A percentile compares a stretch with the other conserved stretches of the same genome.
Evolutionary conservation across 768 basidiomycete genomes (phyloP).

Genomic region (Leccinum aurantiacum): DNA sequence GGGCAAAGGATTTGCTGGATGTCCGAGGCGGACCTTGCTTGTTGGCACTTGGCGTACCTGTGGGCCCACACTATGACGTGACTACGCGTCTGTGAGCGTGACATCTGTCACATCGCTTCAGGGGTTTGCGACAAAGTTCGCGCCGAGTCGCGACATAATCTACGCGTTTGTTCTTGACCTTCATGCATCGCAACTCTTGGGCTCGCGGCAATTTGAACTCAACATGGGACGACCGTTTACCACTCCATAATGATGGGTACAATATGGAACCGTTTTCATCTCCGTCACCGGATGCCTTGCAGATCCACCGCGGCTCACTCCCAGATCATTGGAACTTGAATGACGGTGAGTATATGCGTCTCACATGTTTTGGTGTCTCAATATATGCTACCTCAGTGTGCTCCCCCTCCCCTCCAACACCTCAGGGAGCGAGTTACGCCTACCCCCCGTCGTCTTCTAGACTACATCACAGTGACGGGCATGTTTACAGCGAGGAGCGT

Average conservation of each 20-base stretch:
- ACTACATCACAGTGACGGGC: not conserved
- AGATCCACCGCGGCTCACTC: slow-evolving; percentile 4
- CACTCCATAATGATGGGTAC: not conserved
- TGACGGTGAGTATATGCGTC: slow-evolving; percentile 31
- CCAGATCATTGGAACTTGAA: slow-evolving; percentile 9
- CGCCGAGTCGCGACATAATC: not conserved
- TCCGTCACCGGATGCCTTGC: slow-evolving; percentile 9
- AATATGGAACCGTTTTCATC: slow-evolving; percentile 5
- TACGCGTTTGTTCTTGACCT: slow-evolving; percentile 8
- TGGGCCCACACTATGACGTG: slow-evolving; percentile 18
- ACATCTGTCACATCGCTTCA: slow-evolving; percentile 21
- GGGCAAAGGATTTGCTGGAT: slow-evolving; percentile 1
- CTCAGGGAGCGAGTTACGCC: slow-evolving; percentile 8
- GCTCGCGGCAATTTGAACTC: not conserved
- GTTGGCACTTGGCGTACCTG: not conserved
- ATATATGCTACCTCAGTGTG: slow-evolving; percentile 33
- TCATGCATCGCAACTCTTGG: slow-evolving; percentile 18
- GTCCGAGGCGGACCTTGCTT: not conserved
- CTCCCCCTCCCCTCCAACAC: slow-evolving; percentile 38
- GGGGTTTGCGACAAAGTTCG: not conserved
- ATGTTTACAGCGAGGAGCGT: not conserved
- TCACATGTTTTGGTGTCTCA: not conserved
- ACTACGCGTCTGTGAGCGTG: slow-evolving; percentile 28
- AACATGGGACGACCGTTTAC: not conserved
- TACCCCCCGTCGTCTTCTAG: slow-evolving; percentile 6